Percentiles rank a stretch among this genome's conserved stretches.
Conservation (phyloP, 108 stramenopile species). For the Fragilaria radians region DNA sequence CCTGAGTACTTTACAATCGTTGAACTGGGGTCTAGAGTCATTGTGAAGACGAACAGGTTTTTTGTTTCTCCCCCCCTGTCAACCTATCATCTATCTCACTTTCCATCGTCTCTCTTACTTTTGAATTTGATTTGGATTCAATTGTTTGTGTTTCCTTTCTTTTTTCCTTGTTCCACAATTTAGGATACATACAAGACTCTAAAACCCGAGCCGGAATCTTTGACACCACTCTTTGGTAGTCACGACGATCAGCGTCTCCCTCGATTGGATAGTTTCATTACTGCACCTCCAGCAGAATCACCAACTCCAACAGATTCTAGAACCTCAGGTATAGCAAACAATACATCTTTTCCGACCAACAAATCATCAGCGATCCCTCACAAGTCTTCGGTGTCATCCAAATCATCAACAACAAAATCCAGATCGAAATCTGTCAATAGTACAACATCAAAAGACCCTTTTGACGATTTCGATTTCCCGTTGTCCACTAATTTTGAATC, state of each 20-base stretch:
- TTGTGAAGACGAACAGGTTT: not conserved
- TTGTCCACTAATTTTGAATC: not conserved
- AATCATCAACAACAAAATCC: conserved; percentile 1
- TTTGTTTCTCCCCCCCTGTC: too few relatives aligned
- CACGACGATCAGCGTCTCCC: not conserved
- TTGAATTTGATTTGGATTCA: not conserved
- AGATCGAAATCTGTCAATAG: not conserved
- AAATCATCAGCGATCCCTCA: not conserved
- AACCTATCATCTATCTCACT: not conserved
- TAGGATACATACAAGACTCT: not conserved
- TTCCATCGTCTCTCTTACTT: not conserved
- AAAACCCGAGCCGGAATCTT: not conserved
- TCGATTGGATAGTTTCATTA: not conserved
- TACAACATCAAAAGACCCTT: not conserved
- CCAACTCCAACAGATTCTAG: not conserved
- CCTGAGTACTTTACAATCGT: too few relatives aligned
- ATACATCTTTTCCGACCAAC: not conserved
- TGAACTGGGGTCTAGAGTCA: not conserved
- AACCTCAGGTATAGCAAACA: not conserved
- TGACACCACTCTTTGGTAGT: not conserved
- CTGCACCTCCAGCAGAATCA: not conserved
- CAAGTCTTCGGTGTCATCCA: not conserved
- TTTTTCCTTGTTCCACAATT: not conserved
- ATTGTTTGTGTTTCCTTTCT: not conserved
- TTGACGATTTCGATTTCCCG: not conserved